A percentile compares a stretch with the other conserved stretches of the same genome.
Conservation (phyloP, 176 grass and related monocot species). For the Avena eriantha region DNA sequence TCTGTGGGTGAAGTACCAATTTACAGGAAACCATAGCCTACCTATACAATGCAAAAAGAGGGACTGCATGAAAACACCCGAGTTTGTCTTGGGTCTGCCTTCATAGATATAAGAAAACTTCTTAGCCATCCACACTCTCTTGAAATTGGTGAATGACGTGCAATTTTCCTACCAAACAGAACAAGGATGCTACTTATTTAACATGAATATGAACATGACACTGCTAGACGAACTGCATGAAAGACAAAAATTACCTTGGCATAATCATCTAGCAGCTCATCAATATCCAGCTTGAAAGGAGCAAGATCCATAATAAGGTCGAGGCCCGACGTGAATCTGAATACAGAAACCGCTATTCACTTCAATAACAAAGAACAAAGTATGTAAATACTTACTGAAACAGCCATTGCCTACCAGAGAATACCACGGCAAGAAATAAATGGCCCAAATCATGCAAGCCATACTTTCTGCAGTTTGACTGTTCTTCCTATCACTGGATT, state of each 20-base stretch:
- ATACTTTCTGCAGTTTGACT: neutral
- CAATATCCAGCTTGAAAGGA: conserved; percentile 85
- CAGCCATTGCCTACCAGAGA: neutral
- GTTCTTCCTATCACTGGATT: neutral
- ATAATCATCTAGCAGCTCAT: conserved; percentile 75
- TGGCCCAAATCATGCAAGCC: neutral
- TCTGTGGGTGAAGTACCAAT: neutral
- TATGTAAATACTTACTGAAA: neutral
- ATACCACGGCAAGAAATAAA: neutral
- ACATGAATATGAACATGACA: neutral
- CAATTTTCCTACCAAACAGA: conserved; percentile 55
- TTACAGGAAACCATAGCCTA: conserved; percentile 38
- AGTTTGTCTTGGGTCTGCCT: conserved; percentile 64
- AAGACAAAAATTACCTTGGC: conserved; percentile 45
- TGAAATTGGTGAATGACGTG: conserved; percentile 58
- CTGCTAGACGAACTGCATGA: neutral
- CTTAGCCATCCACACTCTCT: conserved; percentile 72
- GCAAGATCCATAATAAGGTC: conserved; percentile 58
- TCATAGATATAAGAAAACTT: conserved; percentile 89
- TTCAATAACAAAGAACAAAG: neutral
- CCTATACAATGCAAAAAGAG: conserved; percentile 77
- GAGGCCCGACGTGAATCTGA: neutral
- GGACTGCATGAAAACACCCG: conserved; percentile 87
- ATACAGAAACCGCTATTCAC: conserved; percentile 23
- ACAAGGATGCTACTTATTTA: neutral